These are phyloP conservation scores for Curvularia eragrostidis DNA, from an alignment of 2,329 filamentous ascomycete genomes.

Conservation along the genomic window DNA sequence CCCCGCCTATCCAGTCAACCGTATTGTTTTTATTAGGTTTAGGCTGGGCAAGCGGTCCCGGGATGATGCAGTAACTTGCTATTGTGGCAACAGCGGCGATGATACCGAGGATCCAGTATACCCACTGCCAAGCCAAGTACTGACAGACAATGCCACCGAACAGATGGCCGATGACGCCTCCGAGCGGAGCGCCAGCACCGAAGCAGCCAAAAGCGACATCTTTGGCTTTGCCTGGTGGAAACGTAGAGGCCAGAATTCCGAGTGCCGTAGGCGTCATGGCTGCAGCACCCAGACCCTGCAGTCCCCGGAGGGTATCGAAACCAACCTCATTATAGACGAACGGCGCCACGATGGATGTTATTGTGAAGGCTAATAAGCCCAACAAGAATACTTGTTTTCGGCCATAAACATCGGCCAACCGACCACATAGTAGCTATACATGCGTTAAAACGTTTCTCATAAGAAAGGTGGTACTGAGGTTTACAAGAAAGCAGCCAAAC, in stretches of 20 bases:
- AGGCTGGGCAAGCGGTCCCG: constrained; percentile 53
- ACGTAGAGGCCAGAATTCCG: constrained; percentile 72
- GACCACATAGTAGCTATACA: constrained; percentile 66
- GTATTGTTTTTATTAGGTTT: constrained; percentile 51
- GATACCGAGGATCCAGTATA: constrained; percentile 65
- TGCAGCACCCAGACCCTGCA: constrained; percentile 72
- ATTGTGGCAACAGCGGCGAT: constrained; percentile 64
- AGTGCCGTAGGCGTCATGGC: constrained; percentile 75
- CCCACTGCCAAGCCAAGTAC: constrained; percentile 54
- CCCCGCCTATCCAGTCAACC: constrained; percentile 72
- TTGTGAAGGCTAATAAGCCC: constrained; percentile 68
- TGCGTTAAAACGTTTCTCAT: constrained; percentile 5
- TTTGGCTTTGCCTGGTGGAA: constrained; percentile 71
- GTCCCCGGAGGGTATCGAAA: constrained; percentile 70
- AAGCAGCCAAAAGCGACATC: constrained; percentile 67
- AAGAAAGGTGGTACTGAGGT: not conserved
- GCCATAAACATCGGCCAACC: constrained; percentile 71
- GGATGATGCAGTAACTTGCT: constrained; percentile 67
- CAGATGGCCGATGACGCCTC: constrained; percentile 69
- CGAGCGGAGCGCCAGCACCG: constrained; percentile 68
- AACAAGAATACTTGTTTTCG: constrained; percentile 70
- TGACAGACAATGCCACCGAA: constrained; percentile 68
- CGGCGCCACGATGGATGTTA: constrained; percentile 65
- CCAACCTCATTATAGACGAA: constrained; percentile 71
- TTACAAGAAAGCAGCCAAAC: constrained; percentile 68